A percentile compares a stretch with the other conserved stretches of the same genome.
phyloP scores from a whole-genome alignment of 2,329 filamentous ascomycete genomes.

The Cercospora zeae-maydis region DNA sequence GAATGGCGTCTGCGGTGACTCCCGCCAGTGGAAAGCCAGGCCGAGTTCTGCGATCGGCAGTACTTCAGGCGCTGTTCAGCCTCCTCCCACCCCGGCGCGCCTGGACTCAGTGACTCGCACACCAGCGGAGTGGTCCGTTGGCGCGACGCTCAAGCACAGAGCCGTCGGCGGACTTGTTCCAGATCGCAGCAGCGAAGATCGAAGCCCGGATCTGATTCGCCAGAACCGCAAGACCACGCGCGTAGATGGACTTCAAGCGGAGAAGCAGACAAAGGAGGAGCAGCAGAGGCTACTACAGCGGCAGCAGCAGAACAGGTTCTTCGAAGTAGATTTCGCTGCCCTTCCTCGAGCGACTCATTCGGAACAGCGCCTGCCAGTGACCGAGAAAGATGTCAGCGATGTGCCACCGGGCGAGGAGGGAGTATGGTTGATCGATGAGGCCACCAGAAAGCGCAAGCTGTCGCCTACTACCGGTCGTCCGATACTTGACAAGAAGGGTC shows the following conservation, averaged over 20 bases:
- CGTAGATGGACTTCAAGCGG: background rate
- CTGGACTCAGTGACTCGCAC: background rate
- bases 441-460: background rate
- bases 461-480: background rate
- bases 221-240: background rate
- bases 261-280: background rate
- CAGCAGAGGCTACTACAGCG: background rate
- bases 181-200: background rate
- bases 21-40: background rate
- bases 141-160: background rate
- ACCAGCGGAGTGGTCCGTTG: background rate
- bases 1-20: slow-evolving; percentile 3
- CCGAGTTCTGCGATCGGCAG: background rate
- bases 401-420: slow-evolving; percentile 3
- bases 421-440: background rate
- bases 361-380: background rate
- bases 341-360: background rate
- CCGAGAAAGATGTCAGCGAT: background rate
- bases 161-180: background rate
- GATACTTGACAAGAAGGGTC: background rate
- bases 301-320: background rate
- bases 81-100: background rate
- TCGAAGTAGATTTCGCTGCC: background rate
- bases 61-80: background rate
- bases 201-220: background rate